These are phyloP conservation scores for Pleomassaria siparia DNA, from an alignment of 2,329 filamentous ascomycete genomes.

Conservation along the genomic window DNA sequence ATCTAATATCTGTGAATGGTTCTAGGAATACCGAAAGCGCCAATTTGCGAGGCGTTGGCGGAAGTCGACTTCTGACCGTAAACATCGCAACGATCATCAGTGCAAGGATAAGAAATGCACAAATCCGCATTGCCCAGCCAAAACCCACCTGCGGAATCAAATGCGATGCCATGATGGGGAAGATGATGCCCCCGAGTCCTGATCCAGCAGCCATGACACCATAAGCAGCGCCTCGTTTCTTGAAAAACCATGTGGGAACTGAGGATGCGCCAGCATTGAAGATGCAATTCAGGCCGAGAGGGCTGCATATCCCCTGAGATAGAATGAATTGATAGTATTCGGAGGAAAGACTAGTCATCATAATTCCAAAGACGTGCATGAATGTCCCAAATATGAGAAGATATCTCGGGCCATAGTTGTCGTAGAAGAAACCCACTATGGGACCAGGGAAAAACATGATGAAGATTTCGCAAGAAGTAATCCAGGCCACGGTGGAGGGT, in stretches of 20 bases:
- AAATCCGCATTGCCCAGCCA: conserved; percentile 60
- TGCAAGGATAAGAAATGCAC: conserved; percentile 62
- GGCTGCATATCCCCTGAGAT: conserved; percentile 55
- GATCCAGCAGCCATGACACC: conserved; percentile 54
- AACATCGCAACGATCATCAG: conserved; percentile 56
- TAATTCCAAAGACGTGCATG: conserved; percentile 62
- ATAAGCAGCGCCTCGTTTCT: conserved; percentile 51
- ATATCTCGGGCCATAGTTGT: conserved; percentile 62
- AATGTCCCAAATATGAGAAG: conserved; percentile 57
- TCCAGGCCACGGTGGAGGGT: conserved; percentile 49
- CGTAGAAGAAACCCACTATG: conserved; percentile 64
- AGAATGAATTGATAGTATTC: conserved; percentile 59
- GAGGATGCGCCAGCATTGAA: conserved; percentile 53
- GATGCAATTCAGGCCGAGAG: conserved; percentile 56
- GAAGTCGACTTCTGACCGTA: conserved; percentile 55
- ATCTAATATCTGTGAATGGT: conserved; percentile 47
- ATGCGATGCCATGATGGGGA: conserved; percentile 62
- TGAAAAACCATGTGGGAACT: conserved; percentile 52
- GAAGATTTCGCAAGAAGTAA: conserved; percentile 47
- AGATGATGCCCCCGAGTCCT: conserved; percentile 58
- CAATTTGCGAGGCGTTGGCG: conserved; percentile 42
- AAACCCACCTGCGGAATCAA: conserved; percentile 59
- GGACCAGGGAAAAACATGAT: conserved; percentile 59
- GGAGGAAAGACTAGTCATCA: conserved; percentile 63
- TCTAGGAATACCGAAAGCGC: conserved; percentile 28